Evolutionary conservation across 2,329 filamentous ascomycete species (phyloP).

Genomic region (Botrytis deweyae): DNA sequence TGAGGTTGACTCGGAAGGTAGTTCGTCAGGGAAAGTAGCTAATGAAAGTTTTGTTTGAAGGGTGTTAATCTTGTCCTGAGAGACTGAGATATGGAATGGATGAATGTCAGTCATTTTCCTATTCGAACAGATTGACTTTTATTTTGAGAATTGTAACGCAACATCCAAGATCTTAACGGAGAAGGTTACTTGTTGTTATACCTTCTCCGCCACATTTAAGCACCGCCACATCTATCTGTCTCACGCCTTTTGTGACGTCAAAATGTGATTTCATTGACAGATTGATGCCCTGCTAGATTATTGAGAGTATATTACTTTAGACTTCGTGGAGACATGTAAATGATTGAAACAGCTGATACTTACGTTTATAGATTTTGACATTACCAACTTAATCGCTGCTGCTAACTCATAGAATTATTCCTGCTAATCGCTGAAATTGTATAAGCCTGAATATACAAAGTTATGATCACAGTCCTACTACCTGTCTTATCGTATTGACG

Average conservation of each 20-base stretch:
- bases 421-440: not conserved
- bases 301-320: not conserved
- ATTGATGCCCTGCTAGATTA: not conserved
- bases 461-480: not conserved
- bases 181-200: not conserved
- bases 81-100: not conserved
- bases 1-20: not conserved
- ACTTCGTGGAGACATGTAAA: not conserved
- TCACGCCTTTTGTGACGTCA: constrained; percentile 1
- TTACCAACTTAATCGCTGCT: not conserved
- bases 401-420: not conserved
- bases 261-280: not conserved
- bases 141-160: not conserved
- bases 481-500: not conserved
- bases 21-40: not conserved
- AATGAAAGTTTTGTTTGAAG: constrained; percentile 3
- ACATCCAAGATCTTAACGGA: not conserved
- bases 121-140: not conserved
- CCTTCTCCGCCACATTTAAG: not conserved
- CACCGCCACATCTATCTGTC: not conserved
- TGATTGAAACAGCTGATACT: not conserved
- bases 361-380: not conserved
- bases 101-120: not conserved
- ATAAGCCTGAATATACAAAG: not conserved
- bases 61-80: not conserved